These are phyloP conservation scores for Endotrypanum monterogeii DNA, from an alignment of 208 protist genomes.

Conservation along the genomic window DNA sequence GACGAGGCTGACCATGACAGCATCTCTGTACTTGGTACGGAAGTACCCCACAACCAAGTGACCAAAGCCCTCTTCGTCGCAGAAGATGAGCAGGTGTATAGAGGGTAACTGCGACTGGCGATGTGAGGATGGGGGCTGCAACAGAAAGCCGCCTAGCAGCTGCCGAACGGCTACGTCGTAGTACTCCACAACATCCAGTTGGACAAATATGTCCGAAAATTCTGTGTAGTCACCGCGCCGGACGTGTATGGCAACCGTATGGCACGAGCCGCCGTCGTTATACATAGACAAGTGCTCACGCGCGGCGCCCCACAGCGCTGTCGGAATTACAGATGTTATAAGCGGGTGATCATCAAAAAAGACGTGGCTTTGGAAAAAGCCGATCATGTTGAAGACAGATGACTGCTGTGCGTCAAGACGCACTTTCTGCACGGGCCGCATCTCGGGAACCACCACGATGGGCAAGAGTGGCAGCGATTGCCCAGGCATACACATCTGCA, in stretches of 20 bases:
- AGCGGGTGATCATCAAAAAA: slow-evolving; percentile 69
- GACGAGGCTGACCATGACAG: slow-evolving; percentile 54
- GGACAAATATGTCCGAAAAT: slow-evolving; percentile 70
- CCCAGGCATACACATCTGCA: slow-evolving; percentile 13
- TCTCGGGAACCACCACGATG: slow-evolving; percentile 60
- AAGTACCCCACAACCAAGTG: slow-evolving; percentile 54
- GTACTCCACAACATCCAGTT: slow-evolving; percentile 63
- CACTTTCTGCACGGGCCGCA: slow-evolving; percentile 37
- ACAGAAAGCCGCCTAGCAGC: slow-evolving; percentile 56
- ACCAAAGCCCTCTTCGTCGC: slow-evolving; percentile 67
- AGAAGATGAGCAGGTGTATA: slow-evolving; percentile 74
- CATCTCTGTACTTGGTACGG: slow-evolving; percentile 49
- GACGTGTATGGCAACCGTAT: slow-evolving; percentile 69
- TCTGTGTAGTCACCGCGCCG: slow-evolving; percentile 82
- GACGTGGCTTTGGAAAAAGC: slow-evolving; percentile 82
- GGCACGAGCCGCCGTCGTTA: slow-evolving; percentile 37
- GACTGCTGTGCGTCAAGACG: slow-evolving; percentile 22
- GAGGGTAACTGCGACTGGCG: not conserved
- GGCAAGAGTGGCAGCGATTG: slow-evolving; percentile 3
- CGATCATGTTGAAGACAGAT: slow-evolving; percentile 67
- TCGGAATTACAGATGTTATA: slow-evolving; percentile 39
- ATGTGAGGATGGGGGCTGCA: slow-evolving; percentile 9
- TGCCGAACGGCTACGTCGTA: slow-evolving; percentile 71
- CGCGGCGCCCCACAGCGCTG: slow-evolving; percentile 29
- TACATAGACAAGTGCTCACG: slow-evolving; percentile 31